Evolutionary conservation across 352 stramenopile species (phyloP), one percentile per base, ranked within the genome.

Genomic region (Phytophthora sp.): DNA sequence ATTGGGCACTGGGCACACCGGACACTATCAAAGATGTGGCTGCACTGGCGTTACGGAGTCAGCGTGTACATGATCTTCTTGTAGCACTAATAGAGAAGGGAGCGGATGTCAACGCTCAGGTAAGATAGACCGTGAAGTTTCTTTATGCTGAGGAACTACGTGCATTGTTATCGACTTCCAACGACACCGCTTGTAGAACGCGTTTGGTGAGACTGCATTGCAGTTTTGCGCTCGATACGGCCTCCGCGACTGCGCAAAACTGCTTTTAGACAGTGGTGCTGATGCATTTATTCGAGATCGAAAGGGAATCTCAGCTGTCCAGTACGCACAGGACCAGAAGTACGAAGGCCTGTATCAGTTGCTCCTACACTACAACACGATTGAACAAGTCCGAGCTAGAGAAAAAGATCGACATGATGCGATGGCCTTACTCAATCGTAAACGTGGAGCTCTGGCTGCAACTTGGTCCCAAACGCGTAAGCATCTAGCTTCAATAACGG

Each of bases 401-500:
- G 80, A 89, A 42, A 56, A 37, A 17, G 66, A 74, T 18, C 51
- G 70, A n/a, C 46, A 54, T 4, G 31, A 72, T 4, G 61, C 35
- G 23, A 54, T 48, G 13, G 44, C 41, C 18, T 26, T 88, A 35
- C 60, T 92, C 15, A 69, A 66, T 15, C 60, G 72, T 41, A 70
- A 73, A 4, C 72, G 76, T 45, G 82, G 82, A 10, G 54, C 63
- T 5, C 55, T 92, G 39, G 67, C 76, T 13, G 52, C 74, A 13
- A 76, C 61, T 27, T 89, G 74, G 78, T 89, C 80, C 8, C 63
- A 78, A 62, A 74, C 74, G 12, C 69, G 80, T 92, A 79, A 44
- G 69, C 13, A 32, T 11, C 21, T 15, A 35, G 17, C 11, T n/a
- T 34, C 12, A n/a, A 15, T n/a, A n/a, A 15, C 31, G 26, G 21